These are phyloP conservation scores for Lactuca sativa DNA, from an alignment of 129 eudicot genomes.

Conservation along the genomic window DNA sequence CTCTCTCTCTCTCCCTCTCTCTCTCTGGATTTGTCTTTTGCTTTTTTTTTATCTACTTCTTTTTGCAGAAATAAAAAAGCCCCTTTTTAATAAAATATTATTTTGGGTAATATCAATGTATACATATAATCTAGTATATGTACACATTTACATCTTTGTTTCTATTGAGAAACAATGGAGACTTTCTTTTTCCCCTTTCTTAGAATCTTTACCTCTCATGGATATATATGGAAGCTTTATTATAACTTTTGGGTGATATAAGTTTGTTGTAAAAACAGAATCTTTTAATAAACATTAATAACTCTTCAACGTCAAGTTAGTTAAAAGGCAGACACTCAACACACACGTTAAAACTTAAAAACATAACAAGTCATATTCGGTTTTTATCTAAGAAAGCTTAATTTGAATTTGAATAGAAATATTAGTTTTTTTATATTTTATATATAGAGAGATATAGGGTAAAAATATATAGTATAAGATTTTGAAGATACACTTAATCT, in stretches of 20 bases:
- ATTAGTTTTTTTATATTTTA: too few relatives aligned
- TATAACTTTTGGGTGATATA: slow-evolving; percentile 29
- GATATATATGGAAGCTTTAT: slow-evolving; percentile 40
- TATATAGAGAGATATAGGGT: too few relatives aligned
- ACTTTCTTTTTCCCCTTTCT: slow-evolving; percentile 23
- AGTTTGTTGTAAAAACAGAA: slow-evolving; percentile 18
- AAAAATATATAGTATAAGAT: too few relatives aligned
- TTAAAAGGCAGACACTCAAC: neutral
- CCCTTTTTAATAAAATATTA: slow-evolving; percentile 46
- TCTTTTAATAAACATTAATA: neutral
- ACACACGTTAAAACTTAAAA: neutral
- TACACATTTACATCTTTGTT: slow-evolving; percentile 27
- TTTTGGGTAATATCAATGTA: slow-evolving; percentile 35
- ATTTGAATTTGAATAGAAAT: too few relatives aligned
- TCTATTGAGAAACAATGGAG: slow-evolving; percentile 28
- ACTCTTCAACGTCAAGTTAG: slow-evolving; percentile 2
- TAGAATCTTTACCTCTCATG: slow-evolving; percentile 10
- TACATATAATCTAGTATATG: slow-evolving; percentile 18
- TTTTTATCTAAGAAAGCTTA: too few relatives aligned
- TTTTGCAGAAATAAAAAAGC: slow-evolving; percentile 41
- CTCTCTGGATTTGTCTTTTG: slow-evolving; percentile 37
- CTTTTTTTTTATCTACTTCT: slow-evolving; percentile 17
- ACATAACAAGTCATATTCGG: neutral
- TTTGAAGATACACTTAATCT: neutral
- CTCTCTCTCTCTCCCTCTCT: slow-evolving; percentile 16